Evolutionary conservation across 495 filamentous ascomycete species (phyloP).

Genomic region (Penicillium macrosclerotiorum): DNA sequence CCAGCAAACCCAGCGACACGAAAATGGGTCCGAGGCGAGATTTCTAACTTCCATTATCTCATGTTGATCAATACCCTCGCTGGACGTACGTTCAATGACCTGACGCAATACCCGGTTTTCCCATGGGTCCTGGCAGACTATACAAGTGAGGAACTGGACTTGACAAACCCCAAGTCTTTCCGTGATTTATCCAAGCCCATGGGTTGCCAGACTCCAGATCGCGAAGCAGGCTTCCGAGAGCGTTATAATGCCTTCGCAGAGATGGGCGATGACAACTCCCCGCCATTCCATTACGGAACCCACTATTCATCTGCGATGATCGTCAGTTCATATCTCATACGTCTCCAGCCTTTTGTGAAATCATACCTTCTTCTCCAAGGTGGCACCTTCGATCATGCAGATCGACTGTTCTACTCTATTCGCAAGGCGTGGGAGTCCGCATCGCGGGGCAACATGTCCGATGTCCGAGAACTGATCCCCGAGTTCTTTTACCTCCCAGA

Average conservation of each 20-base stretch:
- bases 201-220: constrained; percentile 80
- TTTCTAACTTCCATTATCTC: constrained; percentile 97
- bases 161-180: constrained; percentile 79
- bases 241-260: constrained; percentile 86
- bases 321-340: constrained; percentile 91
- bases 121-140: constrained; percentile 97
- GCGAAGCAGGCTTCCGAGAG: constrained; percentile 75
- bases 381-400: constrained; percentile 93
- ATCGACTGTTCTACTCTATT: constrained; percentile 92
- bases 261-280: constrained; percentile 74
- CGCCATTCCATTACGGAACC: constrained; percentile 95
- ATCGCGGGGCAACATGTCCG: constrained; percentile 84
- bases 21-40: constrained; percentile 89
- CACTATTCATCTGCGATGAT: constrained; percentile 99
- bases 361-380: constrained; percentile 97
- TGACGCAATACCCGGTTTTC: constrained; percentile 97
- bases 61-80: constrained; percentile 99
- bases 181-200: constrained; percentile 93
- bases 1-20: constrained; percentile 78
- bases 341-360: constrained; percentile 92
- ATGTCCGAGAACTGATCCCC: constrained; percentile 90
- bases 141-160: constrained; percentile 89
- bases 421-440: constrained; percentile 88
- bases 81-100: constrained; percentile 93
- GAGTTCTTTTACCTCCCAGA: constrained; percentile 98